Percentiles rank a stretch among this genome's conserved stretches.
Evolutionary conservation across 2,329 filamentous ascomycete genomes (phyloP).

Genomic region (Colletotrichum sp.): DNA sequence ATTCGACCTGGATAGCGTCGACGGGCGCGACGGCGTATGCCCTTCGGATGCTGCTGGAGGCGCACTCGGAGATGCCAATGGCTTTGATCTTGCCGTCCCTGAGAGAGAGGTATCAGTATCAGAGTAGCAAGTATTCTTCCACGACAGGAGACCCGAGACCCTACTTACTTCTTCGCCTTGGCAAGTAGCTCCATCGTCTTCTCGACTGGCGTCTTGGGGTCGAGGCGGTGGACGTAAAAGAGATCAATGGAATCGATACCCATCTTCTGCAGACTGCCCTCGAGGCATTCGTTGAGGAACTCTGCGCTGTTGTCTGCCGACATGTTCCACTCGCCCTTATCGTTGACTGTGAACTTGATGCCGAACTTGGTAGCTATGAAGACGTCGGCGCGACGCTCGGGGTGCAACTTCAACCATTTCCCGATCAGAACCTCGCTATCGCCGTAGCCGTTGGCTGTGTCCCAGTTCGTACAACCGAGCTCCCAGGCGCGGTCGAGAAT

Average conservation of each 20-base stretch:
- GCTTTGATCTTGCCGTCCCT: not conserved
- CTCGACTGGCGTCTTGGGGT: constrained; percentile 49
- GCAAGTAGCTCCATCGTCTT: not conserved
- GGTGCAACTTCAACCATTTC: not conserved
- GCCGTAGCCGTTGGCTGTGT: not conserved
- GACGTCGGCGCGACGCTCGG: not conserved
- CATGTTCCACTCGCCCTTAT: not conserved
- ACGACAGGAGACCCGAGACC: accelerated
- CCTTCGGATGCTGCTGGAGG: not conserved
- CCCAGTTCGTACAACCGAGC: not conserved
- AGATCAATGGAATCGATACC: constrained; percentile 60
- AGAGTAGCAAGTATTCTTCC: not conserved
- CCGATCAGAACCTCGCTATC: not conserved
- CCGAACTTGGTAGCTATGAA: not conserved
- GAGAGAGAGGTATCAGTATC: accelerated
- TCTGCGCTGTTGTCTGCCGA: constrained; percentile 33
- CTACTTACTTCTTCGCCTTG: not conserved
- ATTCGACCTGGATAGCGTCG: not conserved
- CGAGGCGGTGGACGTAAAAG: constrained; percentile 57
- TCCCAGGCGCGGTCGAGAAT: not conserved
- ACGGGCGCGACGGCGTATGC: not conserved
- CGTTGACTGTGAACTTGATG: not conserved
- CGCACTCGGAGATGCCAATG: not conserved
- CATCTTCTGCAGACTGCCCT: constrained; percentile 49
- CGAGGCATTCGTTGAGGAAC: constrained; percentile 37